Conservation (phyloP, 345 rosid genomes). For the Eucalyptus fibrosa region DNA sequence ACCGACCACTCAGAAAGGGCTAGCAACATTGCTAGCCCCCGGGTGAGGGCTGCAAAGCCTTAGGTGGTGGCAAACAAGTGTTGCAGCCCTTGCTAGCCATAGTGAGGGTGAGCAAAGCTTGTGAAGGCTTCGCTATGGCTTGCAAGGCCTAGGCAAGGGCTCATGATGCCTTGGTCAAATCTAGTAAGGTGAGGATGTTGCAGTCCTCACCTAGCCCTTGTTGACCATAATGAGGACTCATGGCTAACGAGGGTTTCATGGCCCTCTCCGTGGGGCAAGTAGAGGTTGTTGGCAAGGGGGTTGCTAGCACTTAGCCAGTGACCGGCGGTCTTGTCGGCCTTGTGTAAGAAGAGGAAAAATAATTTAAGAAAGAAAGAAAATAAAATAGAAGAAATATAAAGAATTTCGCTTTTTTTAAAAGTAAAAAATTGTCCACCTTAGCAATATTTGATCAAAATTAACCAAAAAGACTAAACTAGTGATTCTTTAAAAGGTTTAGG, state of each 20-base stretch:
- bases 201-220: background rate
- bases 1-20: background rate
- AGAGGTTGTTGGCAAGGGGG: background rate
- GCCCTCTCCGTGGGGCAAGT: background rate
- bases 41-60: background rate
- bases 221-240: background rate
- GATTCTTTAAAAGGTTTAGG: background rate
- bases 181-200: background rate
- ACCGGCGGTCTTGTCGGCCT: fast-evolving
- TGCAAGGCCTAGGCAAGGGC: background rate
- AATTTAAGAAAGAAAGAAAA: too few relatives aligned
- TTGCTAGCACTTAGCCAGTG: background rate
- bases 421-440: too few relatives aligned
- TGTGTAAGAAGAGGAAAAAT: background rate
- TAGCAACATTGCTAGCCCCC: background rate
- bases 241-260: background rate
- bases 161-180: background rate
- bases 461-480: too few relatives aligned
- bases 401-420: too few relatives aligned
- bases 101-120: background rate
- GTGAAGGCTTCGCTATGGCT: background rate
- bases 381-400: too few relatives aligned
- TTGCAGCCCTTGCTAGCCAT: background rate
- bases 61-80: background rate
- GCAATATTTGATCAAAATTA: background rate